A percentile compares a stretch with the other conserved stretches of the same genome.
These are phyloP conservation scores for Thymus mandschuricus DNA, from an alignment of 257 asterid species.

Conservation along the genomic window DNA sequence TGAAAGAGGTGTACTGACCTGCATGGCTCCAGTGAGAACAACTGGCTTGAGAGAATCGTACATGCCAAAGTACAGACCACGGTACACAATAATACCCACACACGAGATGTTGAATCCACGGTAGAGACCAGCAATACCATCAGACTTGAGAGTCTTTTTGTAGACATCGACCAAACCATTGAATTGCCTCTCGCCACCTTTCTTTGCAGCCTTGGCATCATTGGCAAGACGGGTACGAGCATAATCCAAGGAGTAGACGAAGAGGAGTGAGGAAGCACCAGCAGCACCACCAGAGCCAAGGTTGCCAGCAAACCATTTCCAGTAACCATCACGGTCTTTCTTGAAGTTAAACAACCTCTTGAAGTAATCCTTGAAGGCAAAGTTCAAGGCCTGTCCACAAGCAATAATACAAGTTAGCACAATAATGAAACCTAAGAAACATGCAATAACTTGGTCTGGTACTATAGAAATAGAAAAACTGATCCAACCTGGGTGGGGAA, in stretches of 20 bases:
- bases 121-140: conserved; percentile 88
- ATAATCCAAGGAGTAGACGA: conserved; percentile 89
- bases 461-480: neutral
- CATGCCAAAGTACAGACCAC: conserved; percentile 87
- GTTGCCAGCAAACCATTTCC: conserved; percentile 97
- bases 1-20: conserved; percentile 49
- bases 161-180: conserved; percentile 86
- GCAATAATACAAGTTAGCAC: conserved; percentile 23
- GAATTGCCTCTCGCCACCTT: conserved; percentile 91
- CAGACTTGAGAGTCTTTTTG: conserved; percentile 67
- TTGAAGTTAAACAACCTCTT: conserved; percentile 85
- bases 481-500: conserved; percentile 89
- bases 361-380: conserved; percentile 92
- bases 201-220: conserved; percentile 91
- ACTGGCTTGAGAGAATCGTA: conserved; percentile 91
- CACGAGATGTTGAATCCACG: conserved; percentile 94
- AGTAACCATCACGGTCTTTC: conserved; percentile 93
- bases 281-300: conserved; percentile 96
- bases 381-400: conserved; percentile 74
- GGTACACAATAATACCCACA: conserved; percentile 87
- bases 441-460: neutral
- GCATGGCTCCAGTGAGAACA: conserved; percentile 64
- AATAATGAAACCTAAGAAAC: neutral
- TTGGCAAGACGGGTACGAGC: conserved; percentile 96
- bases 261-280: conserved; percentile 88